A percentile compares a stretch with the other conserved stretches of the same genome.
phyloP scores from a whole-genome alignment of 345 rosid species.

The Boechera stricta region DNA sequence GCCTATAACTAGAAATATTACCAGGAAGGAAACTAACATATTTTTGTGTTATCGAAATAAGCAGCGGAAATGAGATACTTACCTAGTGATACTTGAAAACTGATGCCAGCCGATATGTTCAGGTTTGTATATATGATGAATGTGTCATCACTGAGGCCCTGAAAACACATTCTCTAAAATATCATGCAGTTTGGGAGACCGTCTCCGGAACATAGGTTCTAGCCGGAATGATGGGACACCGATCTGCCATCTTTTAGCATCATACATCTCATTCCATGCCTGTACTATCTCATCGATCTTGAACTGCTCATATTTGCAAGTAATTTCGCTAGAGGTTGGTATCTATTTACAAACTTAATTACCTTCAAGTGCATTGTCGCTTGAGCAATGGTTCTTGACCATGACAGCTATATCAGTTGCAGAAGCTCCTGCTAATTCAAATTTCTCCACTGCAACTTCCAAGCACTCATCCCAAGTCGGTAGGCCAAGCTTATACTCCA shows the following conservation, averaged over 20 bases:
- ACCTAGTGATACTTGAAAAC: neutral
- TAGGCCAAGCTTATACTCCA: conserved; percentile 79
- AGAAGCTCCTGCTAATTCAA: conserved; percentile 97
- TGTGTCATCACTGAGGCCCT: conserved; percentile 31
- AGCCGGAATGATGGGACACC: conserved; percentile 96
- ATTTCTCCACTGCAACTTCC: conserved; percentile 96
- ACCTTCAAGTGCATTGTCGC: conserved; percentile 87
- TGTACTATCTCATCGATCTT: conserved; percentile 95
- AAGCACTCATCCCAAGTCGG: conserved; percentile 98
- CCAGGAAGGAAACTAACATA: too few relatives aligned
- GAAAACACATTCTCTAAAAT: conserved; percentile 67
- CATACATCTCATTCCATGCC: conserved; percentile 99
- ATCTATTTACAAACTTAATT: conserved; percentile 36
- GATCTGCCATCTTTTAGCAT: conserved; percentile 91
- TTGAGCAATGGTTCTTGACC: conserved; percentile 98
- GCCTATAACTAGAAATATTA: too few relatives aligned
- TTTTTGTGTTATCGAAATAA: too few relatives aligned
- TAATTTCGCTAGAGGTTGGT: neutral
- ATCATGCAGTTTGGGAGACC: conserved; percentile 79
- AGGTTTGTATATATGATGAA: neutral
- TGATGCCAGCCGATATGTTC: neutral
- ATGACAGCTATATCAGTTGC: conserved; percentile 92
- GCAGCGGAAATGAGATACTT: too few relatives aligned
- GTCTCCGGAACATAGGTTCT: conserved; percentile 87
- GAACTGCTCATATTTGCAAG: conserved; percentile 23